Evolutionary conservation across 1,284 basidiomycete species (phyloP), one percentile per base, ranked within the genome.

Genomic region (Malassezia equina): DNA sequence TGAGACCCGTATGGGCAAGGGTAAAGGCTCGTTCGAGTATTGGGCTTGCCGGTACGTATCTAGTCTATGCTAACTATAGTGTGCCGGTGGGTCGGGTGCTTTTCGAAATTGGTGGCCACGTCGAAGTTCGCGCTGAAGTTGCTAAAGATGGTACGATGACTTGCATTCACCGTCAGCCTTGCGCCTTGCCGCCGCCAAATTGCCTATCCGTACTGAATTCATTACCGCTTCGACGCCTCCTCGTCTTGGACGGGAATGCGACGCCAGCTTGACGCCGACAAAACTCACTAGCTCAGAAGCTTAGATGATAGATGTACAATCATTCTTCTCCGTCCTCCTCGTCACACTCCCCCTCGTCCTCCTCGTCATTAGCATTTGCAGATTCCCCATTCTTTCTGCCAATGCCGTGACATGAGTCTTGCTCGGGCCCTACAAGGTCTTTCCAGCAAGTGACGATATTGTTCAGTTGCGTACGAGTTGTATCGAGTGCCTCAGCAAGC

Each of bases 1-100:
- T 71, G 93, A 98, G 76, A 94, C 91, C 7, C 86, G 94, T 82
- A 98, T 98, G 94, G 93, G 93, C 43, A 96, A 96, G 77, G 94
- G 94, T 56, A 98, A 98, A 77, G 94, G 94, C 44, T 83, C 86
- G 0, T 98, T 96, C 69, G 93, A 96, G 75, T 96, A 82, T 76
- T 96, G 93, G 94, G 89, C 91, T 31, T 90, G 88, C 59, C 82
- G 88, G 88, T 89, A 70, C 58, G 82, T 62, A n/a, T 41, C 33
- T 27, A 29, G 31, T 24, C 23, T 13, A n/a, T 42, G 17, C 31
- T 54, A 25, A 34, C 17, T 46, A 15, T 67, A 90, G 90, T 52
- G 90, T 90, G 1, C 84, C 86, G 6, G 86, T 84, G n/a, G 91
- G 91, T 4, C 84, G 87, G 42, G 90, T 96, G 7, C 82, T 98